phyloP scores from a whole-genome alignment of 1,284 basidiomycete species.

The Rhodotorula glutinis region DNA sequence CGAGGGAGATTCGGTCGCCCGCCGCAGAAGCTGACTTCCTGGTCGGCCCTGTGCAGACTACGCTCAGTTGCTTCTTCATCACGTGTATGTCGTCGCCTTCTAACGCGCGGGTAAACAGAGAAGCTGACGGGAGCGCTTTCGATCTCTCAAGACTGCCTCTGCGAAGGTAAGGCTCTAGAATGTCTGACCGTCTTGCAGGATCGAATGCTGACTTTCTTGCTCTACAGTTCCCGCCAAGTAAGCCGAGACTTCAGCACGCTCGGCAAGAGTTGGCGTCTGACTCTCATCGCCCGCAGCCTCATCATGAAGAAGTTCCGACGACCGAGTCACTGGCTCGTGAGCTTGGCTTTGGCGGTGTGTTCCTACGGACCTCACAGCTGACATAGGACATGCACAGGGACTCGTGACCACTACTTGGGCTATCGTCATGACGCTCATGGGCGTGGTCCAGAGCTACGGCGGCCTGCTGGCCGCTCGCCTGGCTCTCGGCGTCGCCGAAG shows the following conservation, averaged over 20 bases:
- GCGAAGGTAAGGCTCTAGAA: neutral
- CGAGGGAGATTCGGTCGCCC: too few relatives aligned
- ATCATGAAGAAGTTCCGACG: conserved; percentile 57
- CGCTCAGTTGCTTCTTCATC: conserved; percentile 37
- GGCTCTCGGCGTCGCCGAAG: conserved; percentile 63
- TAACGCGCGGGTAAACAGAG: too few relatives aligned
- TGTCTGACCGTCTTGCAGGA: too few relatives aligned
- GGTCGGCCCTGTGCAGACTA: neutral
- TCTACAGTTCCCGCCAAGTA: conserved; percentile 14
- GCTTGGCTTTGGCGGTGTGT: neutral
- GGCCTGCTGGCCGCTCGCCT: conserved; percentile 51
- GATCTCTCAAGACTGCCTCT: conserved; percentile 4
- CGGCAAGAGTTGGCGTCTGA: neutral
- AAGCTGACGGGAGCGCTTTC: too few relatives aligned
- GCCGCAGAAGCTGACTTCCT: neutral
- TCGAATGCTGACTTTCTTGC: too few relatives aligned
- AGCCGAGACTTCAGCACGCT: too few relatives aligned
- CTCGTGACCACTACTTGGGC: conserved; percentile 58
- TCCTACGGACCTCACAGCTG: too few relatives aligned
- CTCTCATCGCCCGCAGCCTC: conserved; percentile 47
- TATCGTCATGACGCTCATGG: conserved; percentile 52
- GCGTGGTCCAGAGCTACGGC: conserved; percentile 31
- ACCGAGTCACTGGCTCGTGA: conserved; percentile 52
- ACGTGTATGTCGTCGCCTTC: neutral
- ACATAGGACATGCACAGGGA: conserved; percentile 25